These are phyloP conservation scores for Isabelozyma pseudorhagii DNA, from an alignment of 805 yeast genomes.

Conservation along the genomic window DNA sequence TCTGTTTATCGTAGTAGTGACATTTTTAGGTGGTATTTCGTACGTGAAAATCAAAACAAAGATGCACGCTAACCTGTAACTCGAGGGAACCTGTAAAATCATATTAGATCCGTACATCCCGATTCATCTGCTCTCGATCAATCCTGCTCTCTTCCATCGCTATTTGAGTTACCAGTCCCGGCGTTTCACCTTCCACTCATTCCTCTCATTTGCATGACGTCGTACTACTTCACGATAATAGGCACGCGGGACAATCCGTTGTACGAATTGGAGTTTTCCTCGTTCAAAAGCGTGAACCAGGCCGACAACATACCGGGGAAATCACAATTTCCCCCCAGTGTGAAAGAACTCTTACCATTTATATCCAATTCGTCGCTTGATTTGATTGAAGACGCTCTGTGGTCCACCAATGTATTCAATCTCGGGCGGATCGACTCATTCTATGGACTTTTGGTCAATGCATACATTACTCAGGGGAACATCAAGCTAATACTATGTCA, in stretches of 20 bases:
- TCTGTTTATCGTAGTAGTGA: no score
- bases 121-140: no score
- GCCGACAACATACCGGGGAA: conserved; percentile 40
- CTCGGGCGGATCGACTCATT: conserved; percentile 81
- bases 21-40: no score
- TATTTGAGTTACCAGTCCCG: no score
- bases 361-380: conserved; percentile 87
- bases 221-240: conserved; percentile 85
- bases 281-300: conserved; percentile 41
- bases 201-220: conserved; percentile 38
- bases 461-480: conserved; percentile 85
- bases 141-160: no score
- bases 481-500: conserved; percentile 67
- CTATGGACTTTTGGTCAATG: conserved; percentile 78
- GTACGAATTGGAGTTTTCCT: conserved; percentile 83
- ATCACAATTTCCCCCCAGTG: conserved; percentile 61
- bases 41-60: no score
- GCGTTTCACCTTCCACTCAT: not conserved
- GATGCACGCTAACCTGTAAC: no score
- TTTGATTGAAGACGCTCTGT: conserved; percentile 85
- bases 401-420: conserved; percentile 65
- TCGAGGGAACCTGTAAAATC: no score
- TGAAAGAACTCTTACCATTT: conserved; percentile 81
- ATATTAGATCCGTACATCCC: no score
- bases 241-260: conserved; percentile 85